Conservation (phyloP, 306 rosid genomes). For the Coriaria nepalensis region DNA sequence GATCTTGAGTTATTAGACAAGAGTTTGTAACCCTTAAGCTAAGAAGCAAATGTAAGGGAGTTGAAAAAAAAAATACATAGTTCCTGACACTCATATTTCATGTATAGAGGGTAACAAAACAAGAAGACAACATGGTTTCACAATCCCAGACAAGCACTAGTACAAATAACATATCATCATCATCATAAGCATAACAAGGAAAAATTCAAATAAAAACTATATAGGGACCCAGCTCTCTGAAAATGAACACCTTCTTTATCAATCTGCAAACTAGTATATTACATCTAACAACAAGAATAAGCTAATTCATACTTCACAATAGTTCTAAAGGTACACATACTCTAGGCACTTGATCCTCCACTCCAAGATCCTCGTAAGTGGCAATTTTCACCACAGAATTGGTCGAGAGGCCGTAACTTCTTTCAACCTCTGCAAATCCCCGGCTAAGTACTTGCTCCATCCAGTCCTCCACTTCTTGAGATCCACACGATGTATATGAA, state of each 20-base stretch:
- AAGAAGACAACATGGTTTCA: too few species aligned
- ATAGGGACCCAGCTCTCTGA: constrained; percentile 2
- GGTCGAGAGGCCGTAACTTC: constrained; percentile 28
- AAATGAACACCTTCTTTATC: too few species aligned
- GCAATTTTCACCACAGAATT: constrained; percentile 42
- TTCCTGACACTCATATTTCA: too few species aligned
- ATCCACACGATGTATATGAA: constrained; percentile 36
- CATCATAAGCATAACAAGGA: not conserved
- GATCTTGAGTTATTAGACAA: too few species aligned
- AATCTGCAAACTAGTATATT: constrained; percentile 8
- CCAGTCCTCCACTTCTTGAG: constrained; percentile 61
- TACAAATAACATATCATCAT: too few species aligned
- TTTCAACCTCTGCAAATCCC: constrained; percentile 45
- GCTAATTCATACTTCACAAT: constrained; percentile 38
- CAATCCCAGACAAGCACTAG: too few species aligned
- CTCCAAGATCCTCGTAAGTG: constrained; percentile 20
- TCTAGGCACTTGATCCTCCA: constrained; percentile 32
- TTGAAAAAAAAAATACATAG: too few species aligned
- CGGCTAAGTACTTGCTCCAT: constrained; percentile 46
- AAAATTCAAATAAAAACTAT: not conserved
- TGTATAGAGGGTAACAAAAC: too few species aligned
- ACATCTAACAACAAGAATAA: constrained; percentile 18
- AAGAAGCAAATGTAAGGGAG: too few species aligned
- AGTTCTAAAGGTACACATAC: constrained; percentile 44
- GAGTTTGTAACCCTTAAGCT: too few species aligned